Evolutionary conservation across 2,329 filamentous ascomycete genomes (phyloP).

Genomic region (Phaeomoniella chlamydospora): DNA sequence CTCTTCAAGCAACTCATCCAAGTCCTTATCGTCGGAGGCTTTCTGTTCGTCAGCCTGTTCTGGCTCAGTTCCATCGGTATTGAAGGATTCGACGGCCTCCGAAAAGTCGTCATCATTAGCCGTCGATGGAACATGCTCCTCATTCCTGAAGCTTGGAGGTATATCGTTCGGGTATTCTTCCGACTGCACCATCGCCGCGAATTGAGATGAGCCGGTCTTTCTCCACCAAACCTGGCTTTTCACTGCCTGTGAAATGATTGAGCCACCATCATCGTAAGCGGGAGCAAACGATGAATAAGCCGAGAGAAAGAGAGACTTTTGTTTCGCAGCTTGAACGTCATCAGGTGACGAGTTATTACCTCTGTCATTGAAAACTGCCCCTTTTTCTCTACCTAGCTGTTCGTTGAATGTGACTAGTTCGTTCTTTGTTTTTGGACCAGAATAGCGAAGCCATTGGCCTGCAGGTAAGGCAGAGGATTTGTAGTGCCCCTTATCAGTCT

Average conservation of each 20-base stretch:
- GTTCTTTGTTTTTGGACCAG: conserved; percentile 5
- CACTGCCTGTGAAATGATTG: conserved; percentile 24
- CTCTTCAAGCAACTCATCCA: conserved; percentile 38
- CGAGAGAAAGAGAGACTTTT: conserved; percentile 21
- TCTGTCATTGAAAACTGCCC: conserved; percentile 9
- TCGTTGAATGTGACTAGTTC: conserved; percentile 20
- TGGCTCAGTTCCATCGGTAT: conserved; percentile 18
- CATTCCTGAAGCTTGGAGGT: conserved; percentile 3
- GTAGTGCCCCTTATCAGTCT: conserved; percentile 24
- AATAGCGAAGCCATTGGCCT: conserved; percentile 28
- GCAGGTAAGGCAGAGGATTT: conserved; percentile 22
- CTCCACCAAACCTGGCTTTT: conserved; percentile 32
- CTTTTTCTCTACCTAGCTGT: conserved; percentile 16
- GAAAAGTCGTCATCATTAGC: conserved; percentile 21
- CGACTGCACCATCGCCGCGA: conserved; percentile 19
- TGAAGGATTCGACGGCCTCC: conserved; percentile 26
- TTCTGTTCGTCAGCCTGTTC: conserved; percentile 9
- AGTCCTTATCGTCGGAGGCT: conserved; percentile 26
- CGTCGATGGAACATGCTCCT: conserved; percentile 12
- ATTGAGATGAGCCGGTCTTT: conserved; percentile 21
- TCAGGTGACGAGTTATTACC: not conserved
- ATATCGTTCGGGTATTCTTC: not conserved
- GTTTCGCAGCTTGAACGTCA: conserved; percentile 1
- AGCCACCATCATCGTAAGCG: conserved; percentile 27
- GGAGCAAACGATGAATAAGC: conserved; percentile 35